Base-by-base conservation (phyloP, 2,329 filamentous ascomycete species). In the Colletotrichum godetiae region DNA sequence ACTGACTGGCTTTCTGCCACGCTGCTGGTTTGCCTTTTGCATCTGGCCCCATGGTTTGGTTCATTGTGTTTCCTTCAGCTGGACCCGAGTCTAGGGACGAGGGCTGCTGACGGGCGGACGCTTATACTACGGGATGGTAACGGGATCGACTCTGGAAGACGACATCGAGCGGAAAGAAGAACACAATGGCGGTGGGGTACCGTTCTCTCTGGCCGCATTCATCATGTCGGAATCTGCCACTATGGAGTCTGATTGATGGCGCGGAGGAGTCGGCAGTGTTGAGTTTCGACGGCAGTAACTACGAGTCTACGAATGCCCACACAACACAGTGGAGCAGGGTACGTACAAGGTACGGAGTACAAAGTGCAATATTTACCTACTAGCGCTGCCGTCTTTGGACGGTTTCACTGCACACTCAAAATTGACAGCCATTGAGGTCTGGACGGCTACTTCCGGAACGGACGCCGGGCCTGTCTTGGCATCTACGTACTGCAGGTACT, bases 401-500 rank as follows among this genome's bases (percentile, higher is more conserved):
- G 68, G 64, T 72, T 62, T 72, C 57, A 72, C 65, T 52, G 22
- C 52, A 65, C 52, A 56, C 24, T 65, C 49, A 31, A 27, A 65
- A 56, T 46, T n/a, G 35, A 27, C 33, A 42, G 31, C 19, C 22
- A 27, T 49, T 49, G 8, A 33, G 27, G 31, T 11, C 22, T 22
- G 8, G 8, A 55, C 27, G 29, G 60, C 27, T 24, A 13, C 49
- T 49, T 24, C 61, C 46, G n/a, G 13, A 24, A 35, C 42, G 8
- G 42, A 22, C 19, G 42, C 42, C 42, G 42, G 42, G 7, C 7
- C 19, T 49, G 42, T 35, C 46, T 22, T 15, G 13, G 46, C 46
- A 6, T 6, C 5, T 53, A 52, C 22, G 31, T 63, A 12, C 29
- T 22, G 4, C 27, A 29, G 27, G 27, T 27, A 27, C 27, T 15